Conservation (phyloP, 78 protist genomes). For the slime mould (Dictyostelium discoideum) region dicty_2.7 NC_007089.4:2075001-2075500, state of each 20-base stretch:
- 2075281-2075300: slow-evolving; percentile 25
- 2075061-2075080: slow-evolving; percentile 11
- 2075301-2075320: slow-evolving; percentile 20
- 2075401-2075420: slow-evolving; percentile 17
- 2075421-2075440: background rate
- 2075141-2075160: background rate
- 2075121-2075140: background rate
- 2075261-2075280: background rate
- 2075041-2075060: slow-evolving; percentile 1
- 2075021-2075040: background rate
- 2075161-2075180: background rate
- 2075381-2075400: background rate
- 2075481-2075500: too few species aligned
- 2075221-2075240: background rate
- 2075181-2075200: slow-evolving; percentile 25
- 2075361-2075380: slow-evolving; percentile 15
- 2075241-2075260: background rate
- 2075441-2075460: background rate
- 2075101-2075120: background rate
- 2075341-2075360: background rate
- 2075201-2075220: background rate
- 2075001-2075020: background rate
- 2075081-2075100: slow-evolving; percentile 2
- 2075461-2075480: too few species aligned
- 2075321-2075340: background rate